Conservation (phyloP, 1,284 basidiomycete species). For the Leccinum griseonigrum region DNA sequence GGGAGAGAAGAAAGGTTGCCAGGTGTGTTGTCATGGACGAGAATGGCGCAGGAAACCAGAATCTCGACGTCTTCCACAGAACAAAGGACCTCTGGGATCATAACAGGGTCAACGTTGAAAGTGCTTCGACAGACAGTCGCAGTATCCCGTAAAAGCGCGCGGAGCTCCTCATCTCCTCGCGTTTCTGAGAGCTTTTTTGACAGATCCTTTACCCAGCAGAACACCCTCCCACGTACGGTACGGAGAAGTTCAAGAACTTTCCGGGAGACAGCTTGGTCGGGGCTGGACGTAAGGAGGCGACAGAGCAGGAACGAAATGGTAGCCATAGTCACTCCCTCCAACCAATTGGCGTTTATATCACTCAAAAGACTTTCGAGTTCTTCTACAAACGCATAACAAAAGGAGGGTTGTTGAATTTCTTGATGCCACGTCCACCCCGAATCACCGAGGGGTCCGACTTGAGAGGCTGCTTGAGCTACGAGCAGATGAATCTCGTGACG, state of each 20-base stretch:
- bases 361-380: constrained; percentile 33
- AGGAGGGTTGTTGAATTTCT: constrained; percentile 32
- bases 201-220: constrained; percentile 38
- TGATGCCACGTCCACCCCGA: constrained; percentile 34
- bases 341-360: constrained; percentile 41
- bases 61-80: constrained; percentile 28
- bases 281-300: constrained; percentile 36
- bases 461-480: constrained; percentile 40
- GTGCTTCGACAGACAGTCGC: constrained; percentile 41
- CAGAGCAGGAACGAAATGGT: constrained; percentile 36
- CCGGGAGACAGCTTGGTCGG: constrained; percentile 5
- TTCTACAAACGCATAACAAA: constrained; percentile 34
- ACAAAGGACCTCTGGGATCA: constrained; percentile 20
- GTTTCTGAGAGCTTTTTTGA: constrained; percentile 22
- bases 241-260: constrained; percentile 28
- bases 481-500: constrained; percentile 40
- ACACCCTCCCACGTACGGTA: constrained; percentile 31
- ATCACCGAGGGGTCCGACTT: constrained; percentile 36
- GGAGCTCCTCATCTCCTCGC: constrained; percentile 24
- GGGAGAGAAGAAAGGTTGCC: constrained; percentile 9
- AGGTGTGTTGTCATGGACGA: constrained; percentile 33
- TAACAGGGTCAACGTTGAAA: constrained; percentile 35
- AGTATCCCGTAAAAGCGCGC: constrained; percentile 32
- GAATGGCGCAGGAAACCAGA: constrained; percentile 37
- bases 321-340: constrained; percentile 36